Evolutionary conservation across 164 flowering plant genomes (phyloP).

Genomic region (Protea cynaroides): DNA sequence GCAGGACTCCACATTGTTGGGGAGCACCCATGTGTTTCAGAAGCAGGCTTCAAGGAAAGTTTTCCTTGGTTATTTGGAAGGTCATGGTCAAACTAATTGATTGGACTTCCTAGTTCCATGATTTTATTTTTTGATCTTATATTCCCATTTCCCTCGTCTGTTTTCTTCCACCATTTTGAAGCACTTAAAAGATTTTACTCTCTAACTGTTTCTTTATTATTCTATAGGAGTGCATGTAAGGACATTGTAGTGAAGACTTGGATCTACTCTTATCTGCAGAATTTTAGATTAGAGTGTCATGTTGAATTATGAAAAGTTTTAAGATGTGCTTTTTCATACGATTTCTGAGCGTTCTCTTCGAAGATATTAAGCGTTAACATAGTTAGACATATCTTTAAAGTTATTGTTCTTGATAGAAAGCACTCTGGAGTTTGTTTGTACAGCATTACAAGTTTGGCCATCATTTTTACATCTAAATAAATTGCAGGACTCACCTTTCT

Average conservation of each 20-base stretch:
- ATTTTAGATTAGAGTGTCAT: background rate
- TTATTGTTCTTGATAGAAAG: too few species aligned
- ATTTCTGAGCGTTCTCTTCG: background rate
- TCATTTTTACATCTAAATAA: background rate
- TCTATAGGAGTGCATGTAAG: background rate
- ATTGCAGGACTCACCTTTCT: constrained; percentile 53
- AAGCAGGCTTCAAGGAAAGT: background rate
- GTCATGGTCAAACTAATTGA: background rate
- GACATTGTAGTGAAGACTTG: background rate
- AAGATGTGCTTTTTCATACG: background rate
- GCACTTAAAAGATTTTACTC: too few species aligned
- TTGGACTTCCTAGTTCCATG: background rate
- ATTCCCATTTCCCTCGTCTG: background rate
- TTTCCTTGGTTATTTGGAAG: background rate
- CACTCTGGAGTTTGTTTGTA: too few species aligned
- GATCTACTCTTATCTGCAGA: background rate
- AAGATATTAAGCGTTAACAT: background rate
- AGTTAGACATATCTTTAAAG: background rate
- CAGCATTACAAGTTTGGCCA: background rate
- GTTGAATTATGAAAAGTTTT: background rate
- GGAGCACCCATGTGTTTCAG: background rate
- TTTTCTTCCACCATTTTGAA: background rate
- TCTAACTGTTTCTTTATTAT: background rate
- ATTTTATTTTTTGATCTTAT: background rate
- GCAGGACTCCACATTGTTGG: background rate